A percentile compares a stretch with the other conserved stretches of the same genome.
Conservation (phyloP, 306 rosid genomes). For the Morella rubra region DNA sequence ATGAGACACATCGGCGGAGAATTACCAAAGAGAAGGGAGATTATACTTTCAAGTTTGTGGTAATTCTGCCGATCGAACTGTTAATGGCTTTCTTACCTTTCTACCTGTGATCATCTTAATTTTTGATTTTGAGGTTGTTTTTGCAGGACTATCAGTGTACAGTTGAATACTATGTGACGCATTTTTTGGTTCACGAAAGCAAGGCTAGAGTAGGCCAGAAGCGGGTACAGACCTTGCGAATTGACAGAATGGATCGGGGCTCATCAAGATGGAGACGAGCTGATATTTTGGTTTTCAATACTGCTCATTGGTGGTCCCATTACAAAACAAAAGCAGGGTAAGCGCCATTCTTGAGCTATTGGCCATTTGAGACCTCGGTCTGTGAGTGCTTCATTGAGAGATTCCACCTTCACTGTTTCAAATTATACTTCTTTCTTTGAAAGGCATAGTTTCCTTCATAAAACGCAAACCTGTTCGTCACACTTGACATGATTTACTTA, state of each 20-base stretch:
- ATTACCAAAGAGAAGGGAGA: constrained; percentile 79
- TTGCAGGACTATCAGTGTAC: constrained; percentile 86
- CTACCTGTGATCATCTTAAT: background rate
- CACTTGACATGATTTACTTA: background rate
- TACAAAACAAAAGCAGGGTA: constrained; percentile 90
- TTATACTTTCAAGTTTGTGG: constrained; percentile 87
- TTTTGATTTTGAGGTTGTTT: constrained; percentile 12
- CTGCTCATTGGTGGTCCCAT: constrained; percentile 99
- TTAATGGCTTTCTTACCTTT: constrained; percentile 10
- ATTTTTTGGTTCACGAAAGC: constrained; percentile 80
- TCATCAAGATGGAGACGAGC: constrained; percentile 94
- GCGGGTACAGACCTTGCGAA: constrained; percentile 62
- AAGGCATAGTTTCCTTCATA: background rate
- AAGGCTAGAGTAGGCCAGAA: constrained; percentile 79
- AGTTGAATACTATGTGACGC: constrained; percentile 75
- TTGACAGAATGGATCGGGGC: constrained; percentile 80
- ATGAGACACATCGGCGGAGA: constrained; percentile 73
- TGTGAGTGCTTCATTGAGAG: constrained; percentile 8
- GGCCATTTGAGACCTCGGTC: constrained; percentile 16
- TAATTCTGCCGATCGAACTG: constrained; percentile 37
- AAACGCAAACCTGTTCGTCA: background rate
- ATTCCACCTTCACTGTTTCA: constrained; percentile 4
- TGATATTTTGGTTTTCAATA: constrained; percentile 81
- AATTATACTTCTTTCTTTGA: background rate
- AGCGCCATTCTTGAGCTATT: constrained; percentile 32